Conservation (phyloP, 1,284 basidiomycete genomes). For the Cutaneotrichosporon spelunceum region DNA sequence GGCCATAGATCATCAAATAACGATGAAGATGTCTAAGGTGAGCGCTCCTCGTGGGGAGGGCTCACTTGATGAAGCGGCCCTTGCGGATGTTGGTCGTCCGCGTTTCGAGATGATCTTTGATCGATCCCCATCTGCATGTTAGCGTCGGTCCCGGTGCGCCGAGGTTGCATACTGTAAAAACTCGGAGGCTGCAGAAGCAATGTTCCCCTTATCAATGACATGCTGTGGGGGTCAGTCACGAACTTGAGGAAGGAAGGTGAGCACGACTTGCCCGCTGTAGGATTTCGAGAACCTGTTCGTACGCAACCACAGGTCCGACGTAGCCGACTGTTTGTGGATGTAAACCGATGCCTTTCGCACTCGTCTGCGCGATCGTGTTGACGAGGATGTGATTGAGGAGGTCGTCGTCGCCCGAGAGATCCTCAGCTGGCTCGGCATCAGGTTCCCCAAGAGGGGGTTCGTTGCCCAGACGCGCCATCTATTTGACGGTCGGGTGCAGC, state of each 20-base stretch:
- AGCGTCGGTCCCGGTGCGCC: neutral
- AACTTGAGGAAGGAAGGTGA: neutral
- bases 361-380: constrained; percentile 42
- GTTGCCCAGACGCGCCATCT: constrained; percentile 1
- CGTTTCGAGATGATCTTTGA: constrained; percentile 36
- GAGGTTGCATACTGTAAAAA: constrained; percentile 31
- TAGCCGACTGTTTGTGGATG: constrained; percentile 50
- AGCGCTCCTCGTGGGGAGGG: neutral
- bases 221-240: constrained; percentile 17
- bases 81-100: constrained; percentile 35
- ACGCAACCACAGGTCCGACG: constrained; percentile 39
- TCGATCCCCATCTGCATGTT: constrained; percentile 25
- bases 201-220: constrained; percentile 27
- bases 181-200: constrained; percentile 28
- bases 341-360: constrained; percentile 43
- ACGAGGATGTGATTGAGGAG: constrained; percentile 49
- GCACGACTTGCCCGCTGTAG: constrained; percentile 34
- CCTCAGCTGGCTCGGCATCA: constrained; percentile 38
- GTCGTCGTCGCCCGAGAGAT: constrained; percentile 50
- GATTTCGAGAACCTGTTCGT: constrained; percentile 39
- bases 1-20: constrained; percentile 41
- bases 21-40: constrained; percentile 40
- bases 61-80: constrained; percentile 14
- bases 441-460: constrained; percentile 14
- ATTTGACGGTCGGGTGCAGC: neutral